phyloP scores from a whole-genome alignment of 306 rosid species.

The Ormosia emarginata region DNA sequence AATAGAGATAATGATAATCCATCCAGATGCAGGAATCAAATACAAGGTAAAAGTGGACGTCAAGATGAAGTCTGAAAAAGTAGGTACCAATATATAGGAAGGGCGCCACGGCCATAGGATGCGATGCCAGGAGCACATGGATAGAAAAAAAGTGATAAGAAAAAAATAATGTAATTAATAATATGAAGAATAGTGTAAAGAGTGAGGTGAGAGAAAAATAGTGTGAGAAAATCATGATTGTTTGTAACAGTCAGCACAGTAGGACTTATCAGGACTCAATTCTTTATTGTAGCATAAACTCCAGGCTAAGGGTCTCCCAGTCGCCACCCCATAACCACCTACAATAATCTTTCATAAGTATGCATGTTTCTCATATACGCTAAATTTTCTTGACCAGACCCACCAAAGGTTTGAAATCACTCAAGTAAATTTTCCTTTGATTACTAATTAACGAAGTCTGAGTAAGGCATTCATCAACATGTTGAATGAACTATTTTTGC shows the following conservation, averaged over 20 bases:
- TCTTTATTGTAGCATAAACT: conserved; percentile 93
- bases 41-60: not conserved
- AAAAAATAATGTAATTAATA: too few species aligned
- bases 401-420: not conserved
- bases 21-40: not conserved
- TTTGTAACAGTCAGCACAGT: conserved; percentile 83
- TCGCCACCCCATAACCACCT: conserved; percentile 98
- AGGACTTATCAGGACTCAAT: conserved; percentile 84
- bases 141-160: too few species aligned
- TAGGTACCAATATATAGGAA: conserved; percentile 82
- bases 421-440: not conserved
- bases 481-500: not conserved
- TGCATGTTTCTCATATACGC: not conserved
- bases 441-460: not conserved
- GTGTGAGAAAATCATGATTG: too few species aligned
- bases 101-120: conserved; percentile 95
- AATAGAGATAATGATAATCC: not conserved
- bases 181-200: too few species aligned
- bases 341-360: conserved; percentile 16
- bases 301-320: conserved; percentile 97
- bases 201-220: too few species aligned
- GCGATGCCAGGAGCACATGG: conserved; percentile 89
- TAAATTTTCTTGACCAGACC: not conserved
- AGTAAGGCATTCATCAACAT: not conserved
- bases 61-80: not conserved